These are phyloP conservation scores for Pedinophyceae sp. DNA, from an alignment of 139 green algal species.

Conservation along the genomic window DNA sequence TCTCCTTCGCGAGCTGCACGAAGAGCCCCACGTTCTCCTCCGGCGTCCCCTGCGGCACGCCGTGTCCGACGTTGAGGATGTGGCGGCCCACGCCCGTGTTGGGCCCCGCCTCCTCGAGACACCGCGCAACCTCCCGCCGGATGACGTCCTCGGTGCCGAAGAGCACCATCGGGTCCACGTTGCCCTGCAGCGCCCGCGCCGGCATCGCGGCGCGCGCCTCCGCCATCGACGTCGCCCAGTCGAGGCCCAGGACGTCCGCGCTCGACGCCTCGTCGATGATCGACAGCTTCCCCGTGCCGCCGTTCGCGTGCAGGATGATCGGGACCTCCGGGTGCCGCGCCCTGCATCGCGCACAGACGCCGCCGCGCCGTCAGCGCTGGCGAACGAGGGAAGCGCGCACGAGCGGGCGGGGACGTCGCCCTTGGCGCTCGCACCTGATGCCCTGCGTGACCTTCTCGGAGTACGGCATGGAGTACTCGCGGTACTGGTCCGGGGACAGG, in stretches of 20 bases:
- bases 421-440: too few species aligned
- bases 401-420: too few species aligned
- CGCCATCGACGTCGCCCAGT: conserved; percentile 72
- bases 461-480: conserved; percentile 86
- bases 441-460: conserved; percentile 55
- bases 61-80: conserved; percentile 92
- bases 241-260: conserved; percentile 79
- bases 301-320: conserved; percentile 95
- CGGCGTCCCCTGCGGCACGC: conserved; percentile 74
- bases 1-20: conserved; percentile 64
- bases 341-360: conserved; percentile 6
- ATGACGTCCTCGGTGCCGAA: conserved; percentile 63
- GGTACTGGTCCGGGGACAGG: conserved; percentile 74
- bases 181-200: conserved; percentile 41
- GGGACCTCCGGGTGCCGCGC: conserved; percentile 63
- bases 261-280: conserved; percentile 18
- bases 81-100: conserved; percentile 36
- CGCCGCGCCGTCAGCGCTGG: too few species aligned
- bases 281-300: conserved; percentile 71
- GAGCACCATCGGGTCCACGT: conserved; percentile 89
- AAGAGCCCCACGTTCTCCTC: conserved; percentile 80
- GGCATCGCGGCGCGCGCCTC: conserved; percentile 33
- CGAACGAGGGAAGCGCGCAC: too few species aligned
- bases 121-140: conserved; percentile 31
- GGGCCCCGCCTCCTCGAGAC: conserved; percentile 38